Conservation (phyloP, 345 rosid genomes). For the Gossypium australe region DNA sequence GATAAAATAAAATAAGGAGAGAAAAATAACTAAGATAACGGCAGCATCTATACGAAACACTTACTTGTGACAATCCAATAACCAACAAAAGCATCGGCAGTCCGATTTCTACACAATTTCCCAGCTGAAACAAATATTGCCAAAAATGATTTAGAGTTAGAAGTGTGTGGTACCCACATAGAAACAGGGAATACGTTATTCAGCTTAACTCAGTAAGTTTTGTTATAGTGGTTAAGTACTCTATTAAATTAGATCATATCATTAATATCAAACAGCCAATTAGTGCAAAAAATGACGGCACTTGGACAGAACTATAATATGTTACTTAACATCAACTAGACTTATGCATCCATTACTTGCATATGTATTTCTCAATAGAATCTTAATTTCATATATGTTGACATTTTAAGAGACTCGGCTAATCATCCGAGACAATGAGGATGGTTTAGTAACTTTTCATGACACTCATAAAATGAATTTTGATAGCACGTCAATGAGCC, state of each 20-base stretch:
- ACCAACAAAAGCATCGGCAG: slow-evolving; percentile 83
- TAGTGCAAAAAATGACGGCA: neutral
- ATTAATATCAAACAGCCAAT: neutral
- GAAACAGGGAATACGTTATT: neutral
- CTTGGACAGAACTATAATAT: neutral
- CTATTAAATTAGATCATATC: neutral
- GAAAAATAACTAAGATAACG: neutral
- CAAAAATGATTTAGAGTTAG: neutral
- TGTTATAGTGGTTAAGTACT: neutral
- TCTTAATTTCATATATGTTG: neutral
- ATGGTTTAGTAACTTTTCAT: neutral
- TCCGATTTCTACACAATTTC: slow-evolving; percentile 89
- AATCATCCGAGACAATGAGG: neutral
- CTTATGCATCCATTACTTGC: neutral
- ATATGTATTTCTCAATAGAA: neutral
- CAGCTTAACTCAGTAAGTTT: neutral
- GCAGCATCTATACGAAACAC: slow-evolving; percentile 9
- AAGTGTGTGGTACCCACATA: neutral
- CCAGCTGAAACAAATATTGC: slow-evolving; percentile 45
- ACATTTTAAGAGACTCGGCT: neutral
- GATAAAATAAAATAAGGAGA: neutral
- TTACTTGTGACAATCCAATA: slow-evolving; percentile 70
- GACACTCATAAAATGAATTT: neutral
- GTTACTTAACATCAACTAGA: neutral
- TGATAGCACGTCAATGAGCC: neutral